Conservation (phyloP, 805 yeast genomes). For the Cyberlindnera nakhonratchasimensis region DNA sequence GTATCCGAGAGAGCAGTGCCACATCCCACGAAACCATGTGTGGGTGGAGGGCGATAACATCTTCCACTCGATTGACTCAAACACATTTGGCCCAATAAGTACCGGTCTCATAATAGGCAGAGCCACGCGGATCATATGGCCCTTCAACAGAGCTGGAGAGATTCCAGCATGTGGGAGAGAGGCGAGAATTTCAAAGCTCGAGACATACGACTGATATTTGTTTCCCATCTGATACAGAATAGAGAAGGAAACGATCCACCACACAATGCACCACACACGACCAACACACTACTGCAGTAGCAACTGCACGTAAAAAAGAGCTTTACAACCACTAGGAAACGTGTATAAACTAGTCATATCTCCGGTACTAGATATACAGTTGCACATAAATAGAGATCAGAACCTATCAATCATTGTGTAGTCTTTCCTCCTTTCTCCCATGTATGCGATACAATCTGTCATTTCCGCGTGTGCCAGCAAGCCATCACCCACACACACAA, state of each 20-base stretch:
- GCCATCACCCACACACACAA: neutral
- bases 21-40: slow-evolving; percentile 73
- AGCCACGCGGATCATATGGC: slow-evolving; percentile 69
- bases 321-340: too few relatives aligned
- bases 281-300: too few relatives aligned
- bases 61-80: slow-evolving; percentile 74
- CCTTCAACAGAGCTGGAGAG: slow-evolving; percentile 51
- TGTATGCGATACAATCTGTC: slow-evolving; percentile 2
- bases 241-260: too few relatives aligned
- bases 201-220: slow-evolving; percentile 6
- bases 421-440: too few relatives aligned
- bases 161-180: slow-evolving; percentile 53
- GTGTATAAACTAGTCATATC: too few relatives aligned
- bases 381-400: too few relatives aligned
- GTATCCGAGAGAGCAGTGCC: slow-evolving; percentile 60
- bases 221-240: too few relatives aligned
- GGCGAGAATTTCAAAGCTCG: slow-evolving; percentile 33
- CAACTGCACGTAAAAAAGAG: too few relatives aligned
- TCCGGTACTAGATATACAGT: too few relatives aligned
- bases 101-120: slow-evolving; percentile 77
- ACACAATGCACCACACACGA: too few relatives aligned
- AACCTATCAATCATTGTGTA: too few relatives aligned
- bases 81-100: slow-evolving; percentile 84
- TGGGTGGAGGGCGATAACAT: slow-evolving; percentile 96
- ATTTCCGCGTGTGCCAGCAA: slow-evolving; percentile 3